Percentiles rank a stretch among this genome's conserved stretches.
These are phyloP conservation scores for Pilatotrama ljubarskyi DNA, from an alignment of 768 basidiomycete species.

Conservation along the genomic window DNA sequence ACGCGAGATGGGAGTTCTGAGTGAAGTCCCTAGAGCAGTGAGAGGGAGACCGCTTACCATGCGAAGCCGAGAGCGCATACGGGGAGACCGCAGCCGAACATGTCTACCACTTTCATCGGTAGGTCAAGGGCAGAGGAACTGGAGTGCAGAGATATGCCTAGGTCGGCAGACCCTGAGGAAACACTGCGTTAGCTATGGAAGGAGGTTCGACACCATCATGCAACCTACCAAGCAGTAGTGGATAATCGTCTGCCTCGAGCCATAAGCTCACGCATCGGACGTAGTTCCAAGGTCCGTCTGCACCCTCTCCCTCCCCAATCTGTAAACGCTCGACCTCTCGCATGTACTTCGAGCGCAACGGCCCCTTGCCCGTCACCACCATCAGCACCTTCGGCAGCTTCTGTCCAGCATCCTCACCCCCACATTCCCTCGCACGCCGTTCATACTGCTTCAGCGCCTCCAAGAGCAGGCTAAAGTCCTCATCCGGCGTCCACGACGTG, in stretches of 20 bases:
- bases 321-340: constrained; percentile 57
- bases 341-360: constrained; percentile 75
- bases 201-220: too few relatives aligned
- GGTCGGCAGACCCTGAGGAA: constrained; percentile 75
- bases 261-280: constrained; percentile 82
- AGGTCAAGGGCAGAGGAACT: constrained; percentile 90
- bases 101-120: constrained; percentile 99
- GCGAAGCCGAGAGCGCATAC: constrained; percentile 87
- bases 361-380: constrained; percentile 90
- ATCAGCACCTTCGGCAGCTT: constrained; percentile 75
- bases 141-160: constrained; percentile 89
- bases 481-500: constrained; percentile 97
- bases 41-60: constrained; percentile 54
- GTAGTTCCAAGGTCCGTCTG: constrained; percentile 56
- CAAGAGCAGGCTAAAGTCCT: constrained; percentile 87
- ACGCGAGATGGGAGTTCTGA: background rate
- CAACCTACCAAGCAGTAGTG: constrained; percentile 68
- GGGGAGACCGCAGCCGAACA: constrained; percentile 96
- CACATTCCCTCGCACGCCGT: constrained; percentile 43
- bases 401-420: constrained; percentile 6
- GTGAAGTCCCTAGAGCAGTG: background rate
- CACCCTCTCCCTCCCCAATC: constrained; percentile 34
- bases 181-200: background rate
- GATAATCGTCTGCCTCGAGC: constrained; percentile 91
- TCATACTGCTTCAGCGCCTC: constrained; percentile 76